Evolutionary conservation across 805 yeast genomes (phyloP).

Genomic region (Ogataea nitratoaversa): DNA sequence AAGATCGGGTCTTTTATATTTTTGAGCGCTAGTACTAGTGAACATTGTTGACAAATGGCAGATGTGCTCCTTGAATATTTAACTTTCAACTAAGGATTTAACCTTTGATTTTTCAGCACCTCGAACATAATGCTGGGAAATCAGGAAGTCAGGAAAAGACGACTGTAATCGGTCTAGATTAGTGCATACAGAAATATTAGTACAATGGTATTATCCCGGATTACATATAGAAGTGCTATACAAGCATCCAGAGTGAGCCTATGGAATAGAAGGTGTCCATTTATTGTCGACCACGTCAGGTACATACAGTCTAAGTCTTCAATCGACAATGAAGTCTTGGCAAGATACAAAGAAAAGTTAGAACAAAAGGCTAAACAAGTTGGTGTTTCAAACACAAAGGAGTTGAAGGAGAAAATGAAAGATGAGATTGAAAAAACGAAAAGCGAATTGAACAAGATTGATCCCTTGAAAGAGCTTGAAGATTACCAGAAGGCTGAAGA

Average conservation of each 20-base stretch:
- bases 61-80: too few species aligned
- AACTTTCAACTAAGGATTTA: too few species aligned
- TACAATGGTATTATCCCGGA: background rate
- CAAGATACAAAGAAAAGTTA: constrained; percentile 38
- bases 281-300: constrained; percentile 23
- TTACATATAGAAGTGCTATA: background rate
- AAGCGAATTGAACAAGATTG: constrained; percentile 54
- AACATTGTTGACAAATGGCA: background rate
- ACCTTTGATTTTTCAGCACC: background rate
- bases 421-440: constrained; percentile 55
- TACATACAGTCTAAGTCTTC: constrained; percentile 26
- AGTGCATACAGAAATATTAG: background rate
- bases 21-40: background rate
- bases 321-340: constrained; percentile 30
- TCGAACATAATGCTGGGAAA: too few species aligned
- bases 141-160: too few species aligned
- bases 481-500: constrained; percentile 32
- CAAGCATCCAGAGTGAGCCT: background rate
- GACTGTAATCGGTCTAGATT: too few species aligned
- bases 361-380: constrained; percentile 34
- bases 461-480: constrained; percentile 68
- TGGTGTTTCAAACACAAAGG: constrained; percentile 49
- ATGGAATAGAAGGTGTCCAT: constrained; percentile 17
- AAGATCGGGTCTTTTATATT: background rate
- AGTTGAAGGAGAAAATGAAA: constrained; percentile 58